These are phyloP conservation scores for Syncephalastrum racemosum DNA, from an alignment of 371 early-diverging fungal species.

Conservation along the genomic window DNA sequence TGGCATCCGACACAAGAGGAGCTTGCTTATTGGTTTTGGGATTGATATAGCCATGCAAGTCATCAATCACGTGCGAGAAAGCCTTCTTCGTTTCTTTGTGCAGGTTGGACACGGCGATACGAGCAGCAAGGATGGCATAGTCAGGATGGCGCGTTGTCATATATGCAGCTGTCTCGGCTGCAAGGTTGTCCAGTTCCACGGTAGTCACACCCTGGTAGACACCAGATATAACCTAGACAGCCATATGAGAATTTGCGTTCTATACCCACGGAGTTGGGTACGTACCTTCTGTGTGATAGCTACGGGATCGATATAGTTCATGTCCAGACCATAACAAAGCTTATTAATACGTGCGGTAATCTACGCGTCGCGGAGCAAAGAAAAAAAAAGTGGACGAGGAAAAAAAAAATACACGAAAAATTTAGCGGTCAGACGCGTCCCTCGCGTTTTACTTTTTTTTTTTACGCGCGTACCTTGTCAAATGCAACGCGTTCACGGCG, in stretches of 20 bases:
- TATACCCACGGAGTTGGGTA: neutral
- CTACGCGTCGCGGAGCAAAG: constrained; percentile 34
- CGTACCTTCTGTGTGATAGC: constrained; percentile 80
- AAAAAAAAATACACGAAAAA: constrained; percentile 5
- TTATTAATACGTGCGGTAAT: constrained; percentile 88
- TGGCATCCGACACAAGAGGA: constrained; percentile 85
- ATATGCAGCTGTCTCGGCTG: constrained; percentile 97
- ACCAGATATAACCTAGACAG: constrained; percentile 81
- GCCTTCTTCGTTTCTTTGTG: constrained; percentile 95
- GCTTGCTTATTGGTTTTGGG: constrained; percentile 86
- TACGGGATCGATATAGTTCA: constrained; percentile 84
- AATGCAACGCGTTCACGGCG: constrained; percentile 83
- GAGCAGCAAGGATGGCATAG: constrained; percentile 96
- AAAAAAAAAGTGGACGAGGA: neutral
- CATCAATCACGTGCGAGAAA: constrained; percentile 89
- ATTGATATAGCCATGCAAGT: constrained; percentile 85
- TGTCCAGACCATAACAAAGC: constrained; percentile 85
- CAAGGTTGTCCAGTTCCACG: constrained; percentile 94
- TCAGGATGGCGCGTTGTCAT: constrained; percentile 98
- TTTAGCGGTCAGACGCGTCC: constrained; percentile 1
- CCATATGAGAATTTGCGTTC: neutral
- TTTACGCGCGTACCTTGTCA: constrained; percentile 63
- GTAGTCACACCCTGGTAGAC: constrained; percentile 98
- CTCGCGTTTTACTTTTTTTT: constrained; percentile 10
- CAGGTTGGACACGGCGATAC: constrained; percentile 96